Conservation (phyloP, 2,329 filamentous ascomycete species). For the Colletotrichum brevisporum region DNA sequence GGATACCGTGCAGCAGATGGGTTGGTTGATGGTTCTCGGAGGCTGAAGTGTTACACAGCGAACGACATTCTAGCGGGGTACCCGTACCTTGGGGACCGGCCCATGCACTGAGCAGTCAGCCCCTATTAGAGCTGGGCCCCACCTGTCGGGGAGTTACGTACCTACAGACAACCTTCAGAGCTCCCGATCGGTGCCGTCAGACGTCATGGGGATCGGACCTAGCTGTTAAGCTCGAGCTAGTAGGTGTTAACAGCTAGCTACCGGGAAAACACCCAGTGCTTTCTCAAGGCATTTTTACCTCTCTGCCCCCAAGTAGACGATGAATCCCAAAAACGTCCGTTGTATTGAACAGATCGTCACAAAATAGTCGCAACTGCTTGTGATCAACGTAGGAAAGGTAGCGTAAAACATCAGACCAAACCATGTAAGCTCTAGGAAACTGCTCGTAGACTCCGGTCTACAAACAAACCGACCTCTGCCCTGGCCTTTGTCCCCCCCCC, state of each 20-base stretch:
- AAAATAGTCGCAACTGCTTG: slow-evolving; percentile 6
- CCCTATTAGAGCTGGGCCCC: slow-evolving; percentile 30
- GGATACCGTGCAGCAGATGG: slow-evolving; percentile 12
- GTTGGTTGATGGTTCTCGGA: slow-evolving; percentile 15
- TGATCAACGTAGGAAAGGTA: slow-evolving; percentile 20
- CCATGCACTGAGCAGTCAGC: slow-evolving; percentile 2
- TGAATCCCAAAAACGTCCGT: neutral
- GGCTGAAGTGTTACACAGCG: slow-evolving; percentile 24
- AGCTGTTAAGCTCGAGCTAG: neutral
- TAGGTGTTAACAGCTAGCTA: slow-evolving; percentile 17
- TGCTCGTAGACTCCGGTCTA: slow-evolving; percentile 37
- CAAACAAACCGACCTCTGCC: slow-evolving; percentile 24
- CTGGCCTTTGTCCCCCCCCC: slow-evolving; percentile 19
- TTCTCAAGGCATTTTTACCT: neutral
- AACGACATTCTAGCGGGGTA: slow-evolving; percentile 15
- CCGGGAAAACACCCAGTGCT: no score
- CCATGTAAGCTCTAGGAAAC: slow-evolving; percentile 41
- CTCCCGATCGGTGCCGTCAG: no score
- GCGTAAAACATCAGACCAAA: slow-evolving; percentile 31
- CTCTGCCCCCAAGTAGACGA: neutral
- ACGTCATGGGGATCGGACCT: neutral
- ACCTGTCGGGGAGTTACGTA: slow-evolving; percentile 5
- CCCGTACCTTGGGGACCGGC: neutral
- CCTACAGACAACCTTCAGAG: no score
- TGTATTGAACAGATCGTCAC: slow-evolving; percentile 6